Percentiles rank a stretch among this genome's conserved stretches.
phyloP scores from a whole-genome alignment of 1,284 basidiomycete genomes.

The Singerocomus inundabilis region DNA sequence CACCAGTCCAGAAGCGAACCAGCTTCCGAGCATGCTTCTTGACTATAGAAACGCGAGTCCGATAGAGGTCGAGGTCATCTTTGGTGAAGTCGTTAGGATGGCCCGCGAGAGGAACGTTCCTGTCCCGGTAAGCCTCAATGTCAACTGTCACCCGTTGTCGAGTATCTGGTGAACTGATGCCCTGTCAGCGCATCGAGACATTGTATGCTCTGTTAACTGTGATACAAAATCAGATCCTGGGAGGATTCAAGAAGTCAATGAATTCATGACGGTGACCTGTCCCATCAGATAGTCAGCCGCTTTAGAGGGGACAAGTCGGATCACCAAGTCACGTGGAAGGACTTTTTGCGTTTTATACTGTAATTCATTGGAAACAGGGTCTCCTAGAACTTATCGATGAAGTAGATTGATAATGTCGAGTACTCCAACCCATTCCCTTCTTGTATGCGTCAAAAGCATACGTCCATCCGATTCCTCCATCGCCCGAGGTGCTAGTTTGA shows the following conservation, averaged over 20 bases:
- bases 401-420: conserved; percentile 3
- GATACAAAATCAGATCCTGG: conserved; percentile 50
- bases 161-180: background rate
- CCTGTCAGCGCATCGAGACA: conserved; percentile 46
- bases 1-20: conserved; percentile 40
- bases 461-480: background rate
- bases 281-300: background rate
- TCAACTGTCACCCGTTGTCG: background rate
- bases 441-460: background rate
- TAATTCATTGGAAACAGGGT: background rate
- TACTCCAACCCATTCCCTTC: background rate
- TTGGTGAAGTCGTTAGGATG: conserved; percentile 58
- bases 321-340: conserved; percentile 8
- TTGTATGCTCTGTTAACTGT: conserved; percentile 50
- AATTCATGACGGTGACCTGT: background rate
- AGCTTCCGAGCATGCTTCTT: conserved; percentile 61
- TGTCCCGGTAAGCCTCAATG: conserved; percentile 46
- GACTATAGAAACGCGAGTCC: conserved; percentile 54
- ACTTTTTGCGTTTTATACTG: background rate
- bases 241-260: conserved; percentile 18
- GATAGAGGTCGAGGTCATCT: conserved; percentile 64
- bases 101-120: conserved; percentile 46
- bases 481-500: background rate
- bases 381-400: background rate
- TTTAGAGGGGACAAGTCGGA: background rate